Evolutionary conservation across 2,329 filamentous ascomycete genomes (phyloP).

Genomic region (Clonostachys solani): DNA sequence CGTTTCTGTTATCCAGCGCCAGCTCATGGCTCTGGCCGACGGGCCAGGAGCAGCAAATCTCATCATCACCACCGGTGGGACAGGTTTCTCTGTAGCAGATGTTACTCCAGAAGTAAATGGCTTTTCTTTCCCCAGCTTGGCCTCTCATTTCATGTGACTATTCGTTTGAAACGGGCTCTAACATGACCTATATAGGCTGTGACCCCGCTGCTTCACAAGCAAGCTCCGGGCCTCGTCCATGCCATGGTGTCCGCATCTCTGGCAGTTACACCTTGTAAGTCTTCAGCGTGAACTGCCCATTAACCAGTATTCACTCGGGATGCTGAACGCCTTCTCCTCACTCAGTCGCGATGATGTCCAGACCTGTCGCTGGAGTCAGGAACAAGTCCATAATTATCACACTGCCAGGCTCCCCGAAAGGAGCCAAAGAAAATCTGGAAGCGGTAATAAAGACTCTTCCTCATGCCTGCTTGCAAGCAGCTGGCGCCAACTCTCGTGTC

Average conservation of each 20-base stretch:
- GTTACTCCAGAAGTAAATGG: constrained; percentile 74
- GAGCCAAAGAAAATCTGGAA: constrained; percentile 88
- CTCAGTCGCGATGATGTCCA: constrained; percentile 91
- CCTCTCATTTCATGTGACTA: background rate
- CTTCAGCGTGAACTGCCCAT: background rate
- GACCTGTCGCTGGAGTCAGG: constrained; percentile 84
- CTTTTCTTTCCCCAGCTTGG: background rate
- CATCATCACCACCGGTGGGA: constrained; percentile 86
- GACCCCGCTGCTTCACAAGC: constrained; percentile 72
- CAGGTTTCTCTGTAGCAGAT: constrained; percentile 84
- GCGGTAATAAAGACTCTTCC: constrained; percentile 85
- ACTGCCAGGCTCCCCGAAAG: constrained; percentile 90
- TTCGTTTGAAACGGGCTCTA: background rate
- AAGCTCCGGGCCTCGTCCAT: constrained; percentile 89
- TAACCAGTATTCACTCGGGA: background rate
- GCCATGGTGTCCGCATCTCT: constrained; percentile 87
- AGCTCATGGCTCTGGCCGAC: constrained; percentile 72
- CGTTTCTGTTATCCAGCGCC: constrained; percentile 67
- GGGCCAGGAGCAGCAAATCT: constrained; percentile 61
- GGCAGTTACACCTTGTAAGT: constrained; percentile 82
- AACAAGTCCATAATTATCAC: constrained; percentile 82
- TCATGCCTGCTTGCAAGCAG: constrained; percentile 89
- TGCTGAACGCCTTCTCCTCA: constrained; percentile 13
- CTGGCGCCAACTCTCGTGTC: constrained; percentile 74
- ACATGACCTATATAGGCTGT: constrained; percentile 55